Evolutionary conservation across 1,284 basidiomycete species (phyloP), one percentile per base, ranked within the genome.

Genomic region (Ustilago nuda): DNA sequence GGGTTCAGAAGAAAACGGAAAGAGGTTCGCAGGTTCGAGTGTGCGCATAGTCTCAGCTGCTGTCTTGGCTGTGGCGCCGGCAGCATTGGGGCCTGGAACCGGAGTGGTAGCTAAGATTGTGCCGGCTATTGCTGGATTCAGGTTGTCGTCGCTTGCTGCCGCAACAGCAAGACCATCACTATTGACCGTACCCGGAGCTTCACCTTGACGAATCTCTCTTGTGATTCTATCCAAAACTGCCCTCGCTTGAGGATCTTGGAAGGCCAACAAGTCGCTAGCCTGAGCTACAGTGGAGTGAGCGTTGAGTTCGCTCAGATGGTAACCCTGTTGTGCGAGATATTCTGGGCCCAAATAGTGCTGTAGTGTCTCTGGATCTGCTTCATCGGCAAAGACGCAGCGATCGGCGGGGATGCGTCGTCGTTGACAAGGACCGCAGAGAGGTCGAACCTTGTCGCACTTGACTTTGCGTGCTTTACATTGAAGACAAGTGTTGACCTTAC

Each of bases 401-500:
- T 78, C 78, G 15, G 61, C 72, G 3, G 79, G 71, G n/a, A 83
- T 66, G n/a, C 78, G 69, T 32, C 81, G 77, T 62, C 81, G 80
- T 51, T 78, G 78, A 54, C 83, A 84, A 27, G 80, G 81, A 1
- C 83, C 83, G 27, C 83, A 84, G 48, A 79, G 74, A 1, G 83
- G 83, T 5, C 80, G 76, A 36, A 76, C 77, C 59, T 80, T 78
- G 74, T 84, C 83, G 56, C 82, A 83, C 61, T 82, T 81, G 15
- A 80, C 79, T 51, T 79, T 79, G 35, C 78, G 76, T 19, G 70
- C 71, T 68, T 84, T 84, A 75, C 82, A 84, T n/a, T 81, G 79
- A 4, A 83, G 71, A 50, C 82, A 84, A 23, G 82, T 84, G 61
- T 84, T 84, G 59, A 84, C 81, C 53, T 84, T 84, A 48, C 82